Percentiles rank a stretch among this genome's conserved stretches.
Evolutionary conservation across 108 stramenopile genomes (phyloP).

Genomic region (Craspedostauros australis): DNA sequence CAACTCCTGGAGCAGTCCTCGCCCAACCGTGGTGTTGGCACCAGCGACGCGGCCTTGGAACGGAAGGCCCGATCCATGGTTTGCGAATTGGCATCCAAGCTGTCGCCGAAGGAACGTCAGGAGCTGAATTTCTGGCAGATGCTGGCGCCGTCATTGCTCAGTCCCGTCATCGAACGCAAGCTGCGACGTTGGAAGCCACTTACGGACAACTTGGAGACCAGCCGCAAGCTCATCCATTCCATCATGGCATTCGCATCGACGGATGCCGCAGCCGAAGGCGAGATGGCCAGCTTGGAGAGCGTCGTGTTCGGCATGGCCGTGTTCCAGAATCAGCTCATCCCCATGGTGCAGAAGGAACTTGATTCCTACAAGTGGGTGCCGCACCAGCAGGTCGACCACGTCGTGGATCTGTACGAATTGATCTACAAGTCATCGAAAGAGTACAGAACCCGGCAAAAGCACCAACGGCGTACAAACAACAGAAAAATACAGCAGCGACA

Average conservation of each 20-base stretch:
- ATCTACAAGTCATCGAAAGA: constrained; percentile 17
- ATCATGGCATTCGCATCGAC: constrained; percentile 20
- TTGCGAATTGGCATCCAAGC: constrained; percentile 7
- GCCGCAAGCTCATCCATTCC: constrained; percentile 23
- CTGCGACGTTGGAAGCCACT: constrained; percentile 53
- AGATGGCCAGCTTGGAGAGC: not conserved
- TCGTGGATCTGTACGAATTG: constrained; percentile 51
- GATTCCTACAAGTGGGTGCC: constrained; percentile 74
- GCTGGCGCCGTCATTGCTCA: constrained; percentile 59
- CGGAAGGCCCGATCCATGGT: not conserved
- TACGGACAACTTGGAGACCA: constrained; percentile 11
- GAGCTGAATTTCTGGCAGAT: constrained; percentile 51
- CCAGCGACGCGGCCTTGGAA: no score
- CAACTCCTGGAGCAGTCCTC: not conserved
- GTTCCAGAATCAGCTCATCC: constrained; percentile 43
- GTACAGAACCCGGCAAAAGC: not conserved
- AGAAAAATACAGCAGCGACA: not conserved
- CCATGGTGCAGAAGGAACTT: constrained; percentile 43
- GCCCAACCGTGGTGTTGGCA: not conserved
- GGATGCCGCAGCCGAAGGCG: constrained; percentile 14
- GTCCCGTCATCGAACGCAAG: constrained; percentile 38
- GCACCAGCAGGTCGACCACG: constrained; percentile 32
- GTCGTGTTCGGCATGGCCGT: constrained; percentile 42
- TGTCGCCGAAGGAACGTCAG: constrained; percentile 47
- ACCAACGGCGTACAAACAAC: not conserved